Conservation (phyloP, 2,329 filamentous ascomycete genomes). For the Ophiostoma australiae region DNA sequence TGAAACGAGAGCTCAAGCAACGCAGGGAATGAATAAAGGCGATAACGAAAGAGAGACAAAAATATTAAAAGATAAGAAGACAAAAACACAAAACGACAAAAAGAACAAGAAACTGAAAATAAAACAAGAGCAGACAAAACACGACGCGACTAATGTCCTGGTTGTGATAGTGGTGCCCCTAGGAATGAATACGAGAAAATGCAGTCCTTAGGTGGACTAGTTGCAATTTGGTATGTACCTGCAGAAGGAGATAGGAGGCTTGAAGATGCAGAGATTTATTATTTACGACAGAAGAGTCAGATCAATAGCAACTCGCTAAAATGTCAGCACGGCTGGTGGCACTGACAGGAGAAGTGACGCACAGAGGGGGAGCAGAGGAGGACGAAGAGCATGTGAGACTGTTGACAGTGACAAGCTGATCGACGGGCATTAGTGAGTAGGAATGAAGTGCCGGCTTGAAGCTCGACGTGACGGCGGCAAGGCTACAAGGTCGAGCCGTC, state of each 20-base stretch:
- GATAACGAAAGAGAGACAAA: neutral
- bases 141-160: neutral
- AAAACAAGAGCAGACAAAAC: neutral
- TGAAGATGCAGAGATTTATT: neutral
- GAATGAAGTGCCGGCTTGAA: neutral
- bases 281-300: neutral
- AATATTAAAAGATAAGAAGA: neutral
- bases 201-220: neutral
- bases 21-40: neutral
- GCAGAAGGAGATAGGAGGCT: neutral
- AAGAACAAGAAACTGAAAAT: neutral
- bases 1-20: neutral
- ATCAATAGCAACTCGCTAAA: neutral
- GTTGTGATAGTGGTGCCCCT: neutral
- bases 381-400: neutral
- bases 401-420: neutral
- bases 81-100: neutral
- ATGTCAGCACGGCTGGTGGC: neutral
- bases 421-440: neutral
- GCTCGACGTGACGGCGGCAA: neutral
- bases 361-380: neutral
- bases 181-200: conserved; percentile 10
- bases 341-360: neutral
- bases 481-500: neutral
- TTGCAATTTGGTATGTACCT: neutral